Percentiles rank a stretch among this genome's conserved stretches.
These are phyloP conservation scores for Halenospora varia DNA, from an alignment of 495 filamentous ascomycete species.

Conservation along the genomic window DNA sequence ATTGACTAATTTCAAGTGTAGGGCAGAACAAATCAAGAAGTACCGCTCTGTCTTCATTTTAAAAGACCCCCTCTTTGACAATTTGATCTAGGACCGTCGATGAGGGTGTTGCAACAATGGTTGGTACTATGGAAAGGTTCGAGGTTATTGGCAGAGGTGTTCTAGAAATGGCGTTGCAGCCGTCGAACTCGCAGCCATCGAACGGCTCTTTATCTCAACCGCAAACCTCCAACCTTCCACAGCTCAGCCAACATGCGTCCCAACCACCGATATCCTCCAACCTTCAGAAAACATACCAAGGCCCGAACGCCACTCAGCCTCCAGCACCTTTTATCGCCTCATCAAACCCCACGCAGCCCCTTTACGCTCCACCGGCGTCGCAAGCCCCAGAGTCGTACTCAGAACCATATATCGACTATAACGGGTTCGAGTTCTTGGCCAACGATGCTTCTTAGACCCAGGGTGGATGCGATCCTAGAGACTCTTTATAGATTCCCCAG, in stretches of 20 bases:
- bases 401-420: not conserved
- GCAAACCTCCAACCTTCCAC: conserved; percentile 1
- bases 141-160: not conserved
- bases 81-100: not conserved
- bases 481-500: conserved; percentile 13
- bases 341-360: not conserved
- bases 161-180: not conserved
- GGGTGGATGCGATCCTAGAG: conserved; percentile 3
- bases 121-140: not conserved
- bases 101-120: not conserved
- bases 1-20: conserved; percentile 12
- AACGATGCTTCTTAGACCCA: conserved; percentile 8
- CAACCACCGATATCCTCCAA: not conserved
- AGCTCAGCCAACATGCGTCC: not conserved
- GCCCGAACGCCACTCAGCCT: not conserved
- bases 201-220: conserved; percentile 2
- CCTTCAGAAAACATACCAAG: not conserved
- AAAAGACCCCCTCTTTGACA: not conserved
- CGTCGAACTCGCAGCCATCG: not conserved
- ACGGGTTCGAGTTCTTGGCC: conserved; percentile 7
- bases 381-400: not conserved
- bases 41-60: not conserved
- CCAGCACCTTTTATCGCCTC: not conserved
- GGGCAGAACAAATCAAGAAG: not conserved
- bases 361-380: too few relatives aligned